phyloP scores from a whole-genome alignment of 345 rosid species.

The Melaleuca quinquenervia region DNA sequence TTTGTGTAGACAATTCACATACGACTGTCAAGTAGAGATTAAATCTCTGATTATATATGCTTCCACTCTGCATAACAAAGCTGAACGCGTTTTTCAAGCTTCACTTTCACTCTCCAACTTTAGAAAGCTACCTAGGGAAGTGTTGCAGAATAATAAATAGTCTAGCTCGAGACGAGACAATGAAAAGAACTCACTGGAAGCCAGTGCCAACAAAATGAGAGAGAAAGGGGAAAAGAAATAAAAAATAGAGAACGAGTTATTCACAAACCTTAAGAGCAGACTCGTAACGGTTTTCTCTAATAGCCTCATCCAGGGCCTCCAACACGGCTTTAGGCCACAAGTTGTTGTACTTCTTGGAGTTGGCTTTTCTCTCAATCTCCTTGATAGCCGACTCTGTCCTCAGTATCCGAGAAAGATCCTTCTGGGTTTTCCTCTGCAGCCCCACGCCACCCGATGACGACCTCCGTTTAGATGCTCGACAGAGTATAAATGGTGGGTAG shows the following conservation, averaged over 20 bases:
- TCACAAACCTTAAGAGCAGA: constrained; percentile 57
- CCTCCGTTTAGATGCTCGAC: constrained; percentile 9
- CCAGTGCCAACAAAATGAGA: neutral
- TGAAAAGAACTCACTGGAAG: neutral
- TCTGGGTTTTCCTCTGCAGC: constrained; percentile 30
- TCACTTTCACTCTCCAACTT: neutral
- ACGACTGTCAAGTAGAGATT: neutral
- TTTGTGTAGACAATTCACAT: neutral
- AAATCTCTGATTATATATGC: neutral
- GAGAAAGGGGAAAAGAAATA: neutral
- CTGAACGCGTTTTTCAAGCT: neutral
- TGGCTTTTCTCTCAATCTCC: constrained; percentile 59
- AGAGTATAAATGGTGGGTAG: neutral
- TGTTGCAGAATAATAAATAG: neutral
- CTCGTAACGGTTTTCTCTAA: constrained; percentile 39
- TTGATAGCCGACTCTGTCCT: constrained; percentile 60
- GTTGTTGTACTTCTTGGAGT: constrained; percentile 55
- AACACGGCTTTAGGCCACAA: constrained; percentile 80
- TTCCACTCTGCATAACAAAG: neutral
- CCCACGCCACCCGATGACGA: constrained; percentile 12
- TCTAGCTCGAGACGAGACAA: neutral
- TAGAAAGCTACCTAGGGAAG: neutral
- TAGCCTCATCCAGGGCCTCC: constrained; percentile 78
- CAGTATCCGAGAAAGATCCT: constrained; percentile 52
- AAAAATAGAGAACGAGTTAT: neutral